These are phyloP conservation scores for Oryza rufipogon DNA, from an alignment of 176 grass and related monocot genomes.

Conservation along the genomic window DNA sequence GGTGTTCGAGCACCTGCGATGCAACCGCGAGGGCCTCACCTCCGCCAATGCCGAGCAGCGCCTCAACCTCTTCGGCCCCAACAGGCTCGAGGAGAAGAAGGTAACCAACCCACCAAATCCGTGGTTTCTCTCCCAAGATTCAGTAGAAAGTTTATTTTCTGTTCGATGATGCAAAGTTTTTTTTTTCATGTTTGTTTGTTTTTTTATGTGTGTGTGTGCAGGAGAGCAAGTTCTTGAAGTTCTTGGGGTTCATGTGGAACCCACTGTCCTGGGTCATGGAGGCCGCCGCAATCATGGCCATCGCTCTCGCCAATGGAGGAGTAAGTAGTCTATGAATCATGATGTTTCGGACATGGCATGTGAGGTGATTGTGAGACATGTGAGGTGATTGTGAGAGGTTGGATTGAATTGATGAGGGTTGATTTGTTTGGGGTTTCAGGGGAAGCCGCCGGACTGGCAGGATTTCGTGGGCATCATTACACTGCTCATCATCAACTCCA, in stretches of 20 bases:
- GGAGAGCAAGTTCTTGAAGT: constrained; percentile 91
- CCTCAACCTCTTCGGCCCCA: constrained; percentile 74
- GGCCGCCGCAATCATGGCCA: constrained; percentile 88
- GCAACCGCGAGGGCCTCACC: constrained; percentile 70
- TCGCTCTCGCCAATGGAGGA: constrained; percentile 81
- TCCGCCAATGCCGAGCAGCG: constrained; percentile 67
- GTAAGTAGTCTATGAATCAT: constrained; percentile 37
- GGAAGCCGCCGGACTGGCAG: constrained; percentile 90
- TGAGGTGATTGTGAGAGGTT: neutral
- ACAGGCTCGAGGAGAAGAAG: constrained; percentile 93
- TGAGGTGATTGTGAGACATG: neutral
- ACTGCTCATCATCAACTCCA: constrained; percentile 89
- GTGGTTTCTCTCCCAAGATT: neutral
- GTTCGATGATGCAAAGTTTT: neutral
- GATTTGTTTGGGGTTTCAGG: constrained; percentile 45
- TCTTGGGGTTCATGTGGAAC: constrained; percentile 95
- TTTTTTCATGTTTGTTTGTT: constrained; percentile 13
- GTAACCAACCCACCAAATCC: constrained; percentile 20
- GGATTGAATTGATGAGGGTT: neutral
- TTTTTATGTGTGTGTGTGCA: constrained; percentile 8
- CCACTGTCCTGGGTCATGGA: constrained; percentile 94
- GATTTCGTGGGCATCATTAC: constrained; percentile 90
- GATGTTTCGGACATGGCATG: neutral
- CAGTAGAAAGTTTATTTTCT: neutral
- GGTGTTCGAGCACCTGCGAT: constrained; percentile 84